Evolutionary conservation across 2,329 filamentous ascomycete species (phyloP).

Genomic region (Calonectria hawksworthii): DNA sequence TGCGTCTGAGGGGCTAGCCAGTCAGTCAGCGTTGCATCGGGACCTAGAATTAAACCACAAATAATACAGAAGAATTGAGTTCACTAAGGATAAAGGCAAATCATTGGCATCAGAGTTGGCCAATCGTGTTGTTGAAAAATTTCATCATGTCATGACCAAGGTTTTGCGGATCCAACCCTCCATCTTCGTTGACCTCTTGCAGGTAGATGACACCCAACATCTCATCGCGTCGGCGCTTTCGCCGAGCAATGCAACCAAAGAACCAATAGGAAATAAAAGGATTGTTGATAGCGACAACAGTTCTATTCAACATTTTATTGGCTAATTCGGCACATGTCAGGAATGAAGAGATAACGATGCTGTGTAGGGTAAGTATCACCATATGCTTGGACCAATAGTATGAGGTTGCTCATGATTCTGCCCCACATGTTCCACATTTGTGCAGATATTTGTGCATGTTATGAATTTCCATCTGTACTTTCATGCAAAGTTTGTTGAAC

Average conservation of each 20-base stretch:
- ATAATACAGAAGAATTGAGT: too few species aligned
- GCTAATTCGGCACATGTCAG: background rate
- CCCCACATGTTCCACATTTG: background rate
- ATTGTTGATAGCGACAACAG: background rate
- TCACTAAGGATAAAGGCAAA: background rate
- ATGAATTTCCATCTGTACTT: too few species aligned
- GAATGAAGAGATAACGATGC: background rate
- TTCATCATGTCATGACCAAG: background rate
- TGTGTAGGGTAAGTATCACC: background rate
- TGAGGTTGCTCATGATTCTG: background rate
- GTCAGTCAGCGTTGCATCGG: background rate
- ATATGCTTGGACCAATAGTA: background rate
- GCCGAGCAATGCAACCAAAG: background rate
- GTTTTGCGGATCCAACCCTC: background rate
- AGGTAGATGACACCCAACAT: background rate
- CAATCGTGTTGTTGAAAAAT: background rate
- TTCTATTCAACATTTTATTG: background rate
- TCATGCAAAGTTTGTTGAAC: background rate
- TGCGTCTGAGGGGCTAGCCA: background rate
- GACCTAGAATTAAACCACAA: background rate
- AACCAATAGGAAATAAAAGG: background rate
- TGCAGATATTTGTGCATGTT: background rate
- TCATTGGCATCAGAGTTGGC: background rate
- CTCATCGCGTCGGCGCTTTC: background rate
- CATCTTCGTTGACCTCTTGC: background rate